These are phyloP conservation scores for Amniculicola lignicola DNA, from an alignment of 495 filamentous ascomycete species.

Conservation along the genomic window DNA sequence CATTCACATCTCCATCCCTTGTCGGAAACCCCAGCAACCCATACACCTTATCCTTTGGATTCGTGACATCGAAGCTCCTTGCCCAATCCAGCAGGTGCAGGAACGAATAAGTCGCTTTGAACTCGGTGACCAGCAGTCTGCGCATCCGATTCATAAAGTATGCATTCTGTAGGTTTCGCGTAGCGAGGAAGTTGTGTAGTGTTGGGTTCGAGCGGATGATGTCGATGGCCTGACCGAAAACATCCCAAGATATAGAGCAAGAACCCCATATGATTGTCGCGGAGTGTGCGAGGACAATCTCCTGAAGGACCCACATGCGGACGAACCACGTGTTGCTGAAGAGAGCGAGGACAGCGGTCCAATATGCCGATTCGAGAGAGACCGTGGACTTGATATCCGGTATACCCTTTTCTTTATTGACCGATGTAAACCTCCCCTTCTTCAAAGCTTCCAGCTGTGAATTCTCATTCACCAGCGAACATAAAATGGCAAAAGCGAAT, in stretches of 20 bases:
- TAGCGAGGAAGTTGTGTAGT: conserved; percentile 1
- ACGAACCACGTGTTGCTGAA: conserved; percentile 25
- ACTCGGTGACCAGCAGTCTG: not conserved
- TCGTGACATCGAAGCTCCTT: conserved; percentile 18
- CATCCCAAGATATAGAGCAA: conserved; percentile 10
- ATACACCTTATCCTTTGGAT: conserved; percentile 31
- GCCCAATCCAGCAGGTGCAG: conserved; percentile 27
- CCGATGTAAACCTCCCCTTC: not conserved
- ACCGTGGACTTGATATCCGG: not conserved
- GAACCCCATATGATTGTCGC: conserved; percentile 26
- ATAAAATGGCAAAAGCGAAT: conserved; percentile 5
- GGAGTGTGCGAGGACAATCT: conserved; percentile 19
- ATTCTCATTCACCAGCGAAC: conserved; percentile 13
- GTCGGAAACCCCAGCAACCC: conserved; percentile 30
- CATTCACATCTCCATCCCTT: conserved; percentile 1
- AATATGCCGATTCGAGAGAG: not conserved
- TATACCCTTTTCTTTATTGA: not conserved
- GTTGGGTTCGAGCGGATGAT: conserved; percentile 1
- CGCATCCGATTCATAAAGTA: conserved; percentile 26
- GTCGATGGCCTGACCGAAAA: conserved; percentile 12
- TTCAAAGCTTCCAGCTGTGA: not conserved
- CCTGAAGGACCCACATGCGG: conserved; percentile 33
- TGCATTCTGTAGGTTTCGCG: conserved; percentile 21
- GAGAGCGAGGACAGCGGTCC: conserved; percentile 4
- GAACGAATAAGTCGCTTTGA: conserved; percentile 7